Percentiles rank a stretch among this genome's conserved stretches.
Conservation (phyloP, 441 rosid genomes). For the Flueggea neowawraea region DNA sequence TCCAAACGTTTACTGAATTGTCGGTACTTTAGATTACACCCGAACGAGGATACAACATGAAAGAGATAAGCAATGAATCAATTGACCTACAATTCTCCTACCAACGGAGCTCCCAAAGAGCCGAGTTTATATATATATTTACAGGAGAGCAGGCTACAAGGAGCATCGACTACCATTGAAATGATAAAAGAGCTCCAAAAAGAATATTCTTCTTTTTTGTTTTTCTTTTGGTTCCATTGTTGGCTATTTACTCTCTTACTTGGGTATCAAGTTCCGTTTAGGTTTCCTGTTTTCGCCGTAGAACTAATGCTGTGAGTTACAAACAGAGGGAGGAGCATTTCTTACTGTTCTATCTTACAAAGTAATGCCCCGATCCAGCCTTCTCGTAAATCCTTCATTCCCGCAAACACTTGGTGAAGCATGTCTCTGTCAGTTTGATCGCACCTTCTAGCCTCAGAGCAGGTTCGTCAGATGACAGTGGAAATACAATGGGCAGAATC, state of each 20-base stretch:
- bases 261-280: conserved; percentile 18
- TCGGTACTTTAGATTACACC: conserved; percentile 12
- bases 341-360: conserved; percentile 11
- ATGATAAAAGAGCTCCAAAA: conserved; percentile 37
- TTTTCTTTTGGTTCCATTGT: conserved; percentile 16
- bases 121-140: conserved; percentile 17
- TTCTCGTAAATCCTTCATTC: conserved; percentile 1
- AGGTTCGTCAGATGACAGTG: conserved; percentile 6
- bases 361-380: conserved; percentile 7
- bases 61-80: conserved; percentile 36
- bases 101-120: conserved; percentile 29
- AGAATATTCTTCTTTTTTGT: conserved; percentile 15
- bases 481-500: neutral
- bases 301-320: conserved; percentile 11
- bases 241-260: conserved; percentile 49
- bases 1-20: conserved; percentile 18
- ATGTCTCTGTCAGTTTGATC: conserved; percentile 11
- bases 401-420: conserved; percentile 8
- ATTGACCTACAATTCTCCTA: conserved; percentile 38
- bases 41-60: conserved; percentile 18
- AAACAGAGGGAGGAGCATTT: conserved; percentile 12
- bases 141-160: conserved; percentile 17
- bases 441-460: neutral
- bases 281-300: conserved; percentile 12
- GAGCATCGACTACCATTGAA: conserved; percentile 10